These are phyloP conservation scores for Cairneyella variabilis DNA, from an alignment of 495 filamentous ascomycete genomes.

Conservation along the genomic window DNA sequence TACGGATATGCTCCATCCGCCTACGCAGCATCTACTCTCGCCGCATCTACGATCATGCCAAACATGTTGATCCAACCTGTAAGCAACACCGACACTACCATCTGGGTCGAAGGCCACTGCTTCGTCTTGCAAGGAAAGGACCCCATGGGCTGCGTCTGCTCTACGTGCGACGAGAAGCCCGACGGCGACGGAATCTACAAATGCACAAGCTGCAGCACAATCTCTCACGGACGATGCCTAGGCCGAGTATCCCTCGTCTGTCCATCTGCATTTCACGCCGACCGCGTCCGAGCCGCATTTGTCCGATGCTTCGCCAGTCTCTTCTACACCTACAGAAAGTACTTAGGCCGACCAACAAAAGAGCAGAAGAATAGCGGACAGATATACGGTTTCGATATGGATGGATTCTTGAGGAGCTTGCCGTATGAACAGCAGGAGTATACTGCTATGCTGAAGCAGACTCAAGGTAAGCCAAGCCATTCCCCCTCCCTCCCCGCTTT, in stretches of 20 bases:
- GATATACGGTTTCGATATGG: constrained; percentile 91
- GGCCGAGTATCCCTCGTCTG: constrained; percentile 82
- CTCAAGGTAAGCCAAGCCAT: constrained; percentile 63
- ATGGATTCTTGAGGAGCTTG: constrained; percentile 84
- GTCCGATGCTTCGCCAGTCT: constrained; percentile 91
- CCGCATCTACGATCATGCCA: constrained; percentile 96
- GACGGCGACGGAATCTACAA: constrained; percentile 84
- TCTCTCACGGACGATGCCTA: constrained; percentile 77
- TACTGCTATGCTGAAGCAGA: constrained; percentile 80
- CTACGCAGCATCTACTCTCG: constrained; percentile 94
- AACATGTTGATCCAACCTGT: constrained; percentile 83
- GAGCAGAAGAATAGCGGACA: constrained; percentile 86
- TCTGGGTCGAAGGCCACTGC: constrained; percentile 94
- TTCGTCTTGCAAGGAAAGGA: constrained; percentile 71
- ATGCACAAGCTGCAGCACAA: constrained; percentile 73
- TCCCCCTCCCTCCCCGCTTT: no score
- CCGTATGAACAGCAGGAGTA: constrained; percentile 91
- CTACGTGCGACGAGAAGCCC: constrained; percentile 82
- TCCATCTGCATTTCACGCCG: constrained; percentile 82
- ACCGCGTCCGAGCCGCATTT: constrained; percentile 89
- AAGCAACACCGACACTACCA: constrained; percentile 76
- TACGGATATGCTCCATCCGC: constrained; percentile 88
- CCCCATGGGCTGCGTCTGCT: constrained; percentile 64
- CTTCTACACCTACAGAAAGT: constrained; percentile 93
- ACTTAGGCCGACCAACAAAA: constrained; percentile 65